A percentile compares a stretch with the other conserved stretches of the same genome.
phyloP scores from a whole-genome alignment of 495 filamentous ascomycete species.

The Lineolata rhizophorae region DNA sequence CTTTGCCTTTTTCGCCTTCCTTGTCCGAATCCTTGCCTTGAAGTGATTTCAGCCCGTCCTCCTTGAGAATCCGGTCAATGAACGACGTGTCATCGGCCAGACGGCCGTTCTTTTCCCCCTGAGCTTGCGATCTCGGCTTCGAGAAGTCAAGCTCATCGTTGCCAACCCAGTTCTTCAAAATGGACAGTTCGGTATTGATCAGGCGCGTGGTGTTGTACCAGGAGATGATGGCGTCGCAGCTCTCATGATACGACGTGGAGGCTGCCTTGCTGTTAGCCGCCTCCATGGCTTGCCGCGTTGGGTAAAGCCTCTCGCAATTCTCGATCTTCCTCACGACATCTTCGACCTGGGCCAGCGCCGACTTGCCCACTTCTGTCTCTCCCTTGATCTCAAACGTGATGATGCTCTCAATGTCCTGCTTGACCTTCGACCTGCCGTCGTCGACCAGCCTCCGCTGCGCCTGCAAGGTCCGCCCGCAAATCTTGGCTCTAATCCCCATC shows the following conservation, averaged over 20 bases:
- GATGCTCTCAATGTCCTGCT: constrained; percentile 59
- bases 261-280: constrained; percentile 45
- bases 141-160: constrained; percentile 88
- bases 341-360: constrained; percentile 64
- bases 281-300: constrained; percentile 52
- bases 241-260: constrained; percentile 52
- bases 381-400: constrained; percentile 86
- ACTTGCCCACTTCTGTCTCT: constrained; percentile 74
- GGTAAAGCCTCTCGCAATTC: constrained; percentile 63
- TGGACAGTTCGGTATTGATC: constrained; percentile 81
- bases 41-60: constrained; percentile 79
- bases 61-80: constrained; percentile 91
- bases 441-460: constrained; percentile 69
- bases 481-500: constrained; percentile 63
- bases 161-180: constrained; percentile 87
- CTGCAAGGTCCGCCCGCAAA: constrained; percentile 61
- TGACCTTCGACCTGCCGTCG: constrained; percentile 46
- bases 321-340: constrained; percentile 79
- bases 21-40: constrained; percentile 91
- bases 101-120: constrained; percentile 29
- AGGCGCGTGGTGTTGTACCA: constrained; percentile 98
- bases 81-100: constrained; percentile 79
- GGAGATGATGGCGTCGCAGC: constrained; percentile 68
- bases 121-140: constrained; percentile 25
- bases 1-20: constrained; percentile 65